Evolutionary conservation across 495 filamentous ascomycete species (phyloP), one percentile per base, ranked within the genome.

Genomic region (Penicillium flavigenum): DNA sequence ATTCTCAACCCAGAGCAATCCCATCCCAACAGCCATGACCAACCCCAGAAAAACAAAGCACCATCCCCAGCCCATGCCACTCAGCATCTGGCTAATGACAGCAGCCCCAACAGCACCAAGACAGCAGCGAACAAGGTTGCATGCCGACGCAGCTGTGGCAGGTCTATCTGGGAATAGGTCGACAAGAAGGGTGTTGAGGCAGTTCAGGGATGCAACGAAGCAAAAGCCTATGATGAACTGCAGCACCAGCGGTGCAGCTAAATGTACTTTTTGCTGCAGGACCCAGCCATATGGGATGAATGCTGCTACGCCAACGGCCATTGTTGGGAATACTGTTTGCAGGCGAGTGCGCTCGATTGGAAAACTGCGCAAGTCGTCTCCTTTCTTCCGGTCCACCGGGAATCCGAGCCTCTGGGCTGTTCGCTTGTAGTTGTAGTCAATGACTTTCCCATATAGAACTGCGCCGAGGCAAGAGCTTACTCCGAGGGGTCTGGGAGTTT

Each of bases 91-190:
- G 31, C 79, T 72, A 43, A 89, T 83, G 2, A 79, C 72, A 0
- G 81, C 86, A 10, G 81, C 83, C 1, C 79, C 81, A 0, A 73
- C 81, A 1, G 87, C 88, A 1, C 86, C 86, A 4, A 89, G 66
- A 44, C 85, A 62, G 60, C 85, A 89, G 16, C 86, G 67, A 2
- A 83, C 78, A 14, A 91, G 67, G 63, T 91, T 90, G 56, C 84
- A 86, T 0, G 85, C 84, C 1, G 87, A 86, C 0, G 84, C 80
- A 0, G 85, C 86, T 0, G 86, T 83, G 0, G 80, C 81, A 0
- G 86, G 79, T 5, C 63, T 75, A 2, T 74, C 72, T 0, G 81
- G 80, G 54, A 85, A 83, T 2, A 89, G 72, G 52, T 91, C 87
- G 2, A 88, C 78, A 10, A 89, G 68, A 57, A 91, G 52, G 9